phyloP scores from a whole-genome alignment of 2,329 filamentous ascomycete genomes.

The Xylariomycetidae sp. region DNA sequence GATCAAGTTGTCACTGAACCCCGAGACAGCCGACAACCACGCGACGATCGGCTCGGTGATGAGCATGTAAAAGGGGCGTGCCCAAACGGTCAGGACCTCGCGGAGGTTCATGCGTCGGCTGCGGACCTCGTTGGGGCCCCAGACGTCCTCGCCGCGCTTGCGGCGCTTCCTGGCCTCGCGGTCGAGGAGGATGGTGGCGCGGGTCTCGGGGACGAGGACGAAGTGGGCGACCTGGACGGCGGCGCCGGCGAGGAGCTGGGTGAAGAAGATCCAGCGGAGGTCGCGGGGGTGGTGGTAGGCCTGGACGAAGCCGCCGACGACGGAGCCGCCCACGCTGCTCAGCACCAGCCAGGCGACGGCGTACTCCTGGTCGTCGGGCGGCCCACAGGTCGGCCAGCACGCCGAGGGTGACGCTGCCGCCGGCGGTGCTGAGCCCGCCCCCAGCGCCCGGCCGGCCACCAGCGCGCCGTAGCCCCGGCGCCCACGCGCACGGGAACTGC shows the following conservation, averaged over 20 bases:
- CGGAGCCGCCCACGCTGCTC: neutral
- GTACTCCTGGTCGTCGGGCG: conserved; percentile 1
- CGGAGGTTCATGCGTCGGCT: neutral
- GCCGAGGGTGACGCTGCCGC: neutral
- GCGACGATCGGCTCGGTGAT: neutral
- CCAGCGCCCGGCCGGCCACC: neutral
- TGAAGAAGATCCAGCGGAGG: neutral
- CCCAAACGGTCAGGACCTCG: neutral
- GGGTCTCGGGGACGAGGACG: neutral
- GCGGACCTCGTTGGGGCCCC: neutral
- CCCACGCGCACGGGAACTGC: neutral
- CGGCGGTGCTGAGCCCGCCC: neutral
- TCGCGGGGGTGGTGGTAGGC: neutral
- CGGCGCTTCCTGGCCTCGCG: neutral
- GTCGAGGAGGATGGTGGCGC: conserved; percentile 1
- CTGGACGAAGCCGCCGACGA: neutral
- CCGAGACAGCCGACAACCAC: neutral
- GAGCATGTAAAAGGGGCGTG: neutral
- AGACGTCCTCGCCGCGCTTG: neutral
- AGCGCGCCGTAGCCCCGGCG: neutral
- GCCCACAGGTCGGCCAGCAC: conserved; percentile 1
- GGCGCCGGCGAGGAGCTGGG: conserved; percentile 1
- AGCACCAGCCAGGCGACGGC: neutral
- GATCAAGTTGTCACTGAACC: neutral
- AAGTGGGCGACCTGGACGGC: conserved; percentile 1